Evolutionary conservation across 2,329 filamentous ascomycete species (phyloP).

Genomic region (Magnaporthales sp.): DNA sequence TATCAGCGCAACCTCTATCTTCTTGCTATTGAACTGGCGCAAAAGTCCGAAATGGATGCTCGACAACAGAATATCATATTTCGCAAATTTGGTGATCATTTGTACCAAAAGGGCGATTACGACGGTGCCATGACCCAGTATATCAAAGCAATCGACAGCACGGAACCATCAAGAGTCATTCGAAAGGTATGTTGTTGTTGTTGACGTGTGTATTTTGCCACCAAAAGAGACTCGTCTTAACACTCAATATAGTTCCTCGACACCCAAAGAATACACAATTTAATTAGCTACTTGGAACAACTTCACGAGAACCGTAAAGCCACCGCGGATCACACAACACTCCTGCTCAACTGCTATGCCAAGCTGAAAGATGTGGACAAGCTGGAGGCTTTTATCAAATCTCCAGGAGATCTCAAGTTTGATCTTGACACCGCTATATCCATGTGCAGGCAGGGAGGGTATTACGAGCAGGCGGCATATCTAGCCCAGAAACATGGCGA

Average conservation of each 20-base stretch:
- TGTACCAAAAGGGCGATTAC: slow-evolving; percentile 93
- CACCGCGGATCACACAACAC: slow-evolving; percentile 88
- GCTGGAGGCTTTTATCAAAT: slow-evolving; percentile 92
- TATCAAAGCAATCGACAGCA: slow-evolving; percentile 89
- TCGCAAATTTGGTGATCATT: slow-evolving; percentile 83
- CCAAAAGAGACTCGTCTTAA: not conserved
- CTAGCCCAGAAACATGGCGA: slow-evolving; percentile 91
- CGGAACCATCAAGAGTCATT: slow-evolving; percentile 92
- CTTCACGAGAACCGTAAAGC: slow-evolving; percentile 89
- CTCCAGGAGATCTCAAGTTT: slow-evolving; percentile 88
- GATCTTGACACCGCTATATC: slow-evolving; percentile 94
- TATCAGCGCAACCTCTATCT: slow-evolving; percentile 92
- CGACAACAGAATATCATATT: slow-evolving; percentile 87
- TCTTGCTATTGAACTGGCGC: slow-evolving; percentile 83
- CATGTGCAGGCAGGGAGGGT: slow-evolving; percentile 96
- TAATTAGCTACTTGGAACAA: slow-evolving; percentile 95
- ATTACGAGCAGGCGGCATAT: slow-evolving; percentile 94
- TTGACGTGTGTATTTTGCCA: too few species aligned
- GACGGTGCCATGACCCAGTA: slow-evolving; percentile 99
- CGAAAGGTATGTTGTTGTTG: slow-evolving; percentile 53
- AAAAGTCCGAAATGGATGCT: slow-evolving; percentile 73
- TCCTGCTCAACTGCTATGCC: slow-evolving; percentile 93
- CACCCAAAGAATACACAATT: slow-evolving; percentile 92
- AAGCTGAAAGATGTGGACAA: slow-evolving; percentile 97
- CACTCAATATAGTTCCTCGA: slow-evolving; percentile 53